Conservation (phyloP, 2,329 filamentous ascomycete genomes). For the Pseudogymnoascus sp. region DNA sequence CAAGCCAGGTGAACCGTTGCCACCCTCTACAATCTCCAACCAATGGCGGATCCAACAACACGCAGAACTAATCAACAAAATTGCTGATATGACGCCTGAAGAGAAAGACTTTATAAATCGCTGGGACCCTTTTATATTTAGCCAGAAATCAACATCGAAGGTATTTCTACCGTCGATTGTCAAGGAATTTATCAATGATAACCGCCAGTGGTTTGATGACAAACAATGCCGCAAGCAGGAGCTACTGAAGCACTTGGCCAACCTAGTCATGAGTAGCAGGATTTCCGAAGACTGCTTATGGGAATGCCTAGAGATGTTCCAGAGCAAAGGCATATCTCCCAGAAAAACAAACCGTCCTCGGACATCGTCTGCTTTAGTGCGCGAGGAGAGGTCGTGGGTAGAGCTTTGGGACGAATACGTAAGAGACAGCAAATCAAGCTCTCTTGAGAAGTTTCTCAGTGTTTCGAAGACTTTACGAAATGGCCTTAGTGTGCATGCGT, state of each 20-base stretch:
- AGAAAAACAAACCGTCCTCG: not conserved
- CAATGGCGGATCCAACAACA: constrained; percentile 25
- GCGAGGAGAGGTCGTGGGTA: not conserved
- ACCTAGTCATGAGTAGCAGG: constrained; percentile 17
- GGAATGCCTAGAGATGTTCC: constrained; percentile 14
- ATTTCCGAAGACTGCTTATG: constrained; percentile 14
- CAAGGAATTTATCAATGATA: constrained; percentile 19
- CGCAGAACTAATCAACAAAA: constrained; percentile 25
- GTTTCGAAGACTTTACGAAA: not conserved
- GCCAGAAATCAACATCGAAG: constrained; percentile 19
- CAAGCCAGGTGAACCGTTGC: constrained; percentile 20
- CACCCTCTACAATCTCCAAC: constrained; percentile 23
- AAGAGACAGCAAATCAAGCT: not conserved
- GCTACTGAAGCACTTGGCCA: constrained; percentile 19
- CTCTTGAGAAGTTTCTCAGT: not conserved
- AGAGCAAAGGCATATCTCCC: not conserved
- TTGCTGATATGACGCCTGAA: constrained; percentile 21
- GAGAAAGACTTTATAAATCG: constrained; percentile 26
- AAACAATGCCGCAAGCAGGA: constrained; percentile 17
- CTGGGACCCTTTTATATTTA: constrained; percentile 24
- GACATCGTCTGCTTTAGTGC: not conserved
- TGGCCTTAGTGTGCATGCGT: not conserved
- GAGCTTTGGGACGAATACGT: not conserved
- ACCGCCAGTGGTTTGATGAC: constrained; percentile 22
- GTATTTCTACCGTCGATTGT: constrained; percentile 18